phyloP scores from a whole-genome alignment of 139 green algal genomes.

The Diplosphaera chodatii region DNA sequence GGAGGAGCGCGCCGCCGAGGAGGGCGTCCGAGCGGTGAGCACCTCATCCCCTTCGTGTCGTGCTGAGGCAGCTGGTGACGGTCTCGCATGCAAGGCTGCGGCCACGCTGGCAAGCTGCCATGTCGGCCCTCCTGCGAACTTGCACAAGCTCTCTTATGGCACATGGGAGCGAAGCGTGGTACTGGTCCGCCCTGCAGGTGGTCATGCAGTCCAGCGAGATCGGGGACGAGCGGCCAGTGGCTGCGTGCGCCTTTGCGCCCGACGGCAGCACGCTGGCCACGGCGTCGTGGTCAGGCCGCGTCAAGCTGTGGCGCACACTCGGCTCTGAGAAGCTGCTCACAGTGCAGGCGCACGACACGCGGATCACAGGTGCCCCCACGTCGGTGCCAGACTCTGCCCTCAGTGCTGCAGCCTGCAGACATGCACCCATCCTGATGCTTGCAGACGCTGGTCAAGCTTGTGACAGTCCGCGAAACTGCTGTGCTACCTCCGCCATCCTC shows the following conservation, averaged over 20 bases:
- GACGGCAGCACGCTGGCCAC: slow-evolving; percentile 60
- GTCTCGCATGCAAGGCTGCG: no score
- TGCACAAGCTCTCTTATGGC: no score
- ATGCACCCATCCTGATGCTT: neutral
- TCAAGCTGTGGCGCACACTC: slow-evolving; percentile 66
- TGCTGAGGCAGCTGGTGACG: neutral
- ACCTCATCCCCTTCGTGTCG: neutral
- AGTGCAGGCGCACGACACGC: slow-evolving; percentile 63
- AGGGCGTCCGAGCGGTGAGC: slow-evolving; percentile 8
- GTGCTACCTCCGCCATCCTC: no score
- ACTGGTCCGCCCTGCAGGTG: no score
- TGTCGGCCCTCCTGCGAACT: no score
- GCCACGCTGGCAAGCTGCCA: no score
- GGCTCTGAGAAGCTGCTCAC: slow-evolving; percentile 29
- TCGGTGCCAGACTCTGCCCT: neutral
- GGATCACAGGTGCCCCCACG: slow-evolving; percentile 52
- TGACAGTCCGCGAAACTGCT: no score
- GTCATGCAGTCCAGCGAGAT: slow-evolving; percentile 67
- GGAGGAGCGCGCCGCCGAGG: slow-evolving; percentile 10
- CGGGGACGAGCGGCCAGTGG: slow-evolving; percentile 81
- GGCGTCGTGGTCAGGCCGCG: slow-evolving; percentile 62
- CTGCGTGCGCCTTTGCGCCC: slow-evolving; percentile 64
- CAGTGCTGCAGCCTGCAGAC: no score
- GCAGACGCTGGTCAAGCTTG: no score
- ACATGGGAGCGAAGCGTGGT: no score